Base-by-base conservation (phyloP, 306 rosid species). In the Sicyos baderoa region DNA sequence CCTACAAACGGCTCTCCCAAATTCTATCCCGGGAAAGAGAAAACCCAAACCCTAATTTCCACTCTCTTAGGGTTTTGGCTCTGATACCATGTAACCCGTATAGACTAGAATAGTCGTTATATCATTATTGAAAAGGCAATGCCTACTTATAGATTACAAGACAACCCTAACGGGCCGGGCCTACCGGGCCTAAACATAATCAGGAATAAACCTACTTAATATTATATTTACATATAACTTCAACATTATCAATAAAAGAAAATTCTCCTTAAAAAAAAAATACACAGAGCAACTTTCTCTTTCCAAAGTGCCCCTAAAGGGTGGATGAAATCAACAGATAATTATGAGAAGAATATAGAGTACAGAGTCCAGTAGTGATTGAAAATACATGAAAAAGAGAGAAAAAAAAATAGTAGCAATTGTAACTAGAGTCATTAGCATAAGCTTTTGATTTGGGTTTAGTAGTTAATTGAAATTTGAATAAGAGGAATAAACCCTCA, bases 361-460 rank as follows among this genome's bases (percentile, higher is more conserved):
- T 32, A 16, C 7, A 13, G 42, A 60, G 7, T n/a, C n/a, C n/a
- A n/a, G n/a, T 60, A 32, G 67, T 35, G 37, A 47, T 60, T 32
- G 19, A 32, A 60, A 60, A 60, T 60, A 32, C 11, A 29, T 22
- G 1, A 32, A 59, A 35, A 16, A 7, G 14, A n/a, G n/a, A n/a
- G n/a, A n/a, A 23, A 27, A 27, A 58, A 57, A 6, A 15, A 2
- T 5, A 7, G 14, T 59, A 29, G 4, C 22, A 3, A 7, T 60
- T 29, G 5, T 2, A 16, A 29, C 13, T 27, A 23, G 13, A 4
- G 35, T 14, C 61, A 55, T 22, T 5, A 10, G 4, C 35, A 22
- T 22, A 55, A 55, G 35, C 61, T 55, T 55, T 55, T 54, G 47
- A 42, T 55, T 55, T 45, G 15, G 60, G 60, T 54, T 21, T 54